Evolutionary conservation across 176 grass and related monocot species (phyloP).

Genomic region (Poa pratensis): DNA sequence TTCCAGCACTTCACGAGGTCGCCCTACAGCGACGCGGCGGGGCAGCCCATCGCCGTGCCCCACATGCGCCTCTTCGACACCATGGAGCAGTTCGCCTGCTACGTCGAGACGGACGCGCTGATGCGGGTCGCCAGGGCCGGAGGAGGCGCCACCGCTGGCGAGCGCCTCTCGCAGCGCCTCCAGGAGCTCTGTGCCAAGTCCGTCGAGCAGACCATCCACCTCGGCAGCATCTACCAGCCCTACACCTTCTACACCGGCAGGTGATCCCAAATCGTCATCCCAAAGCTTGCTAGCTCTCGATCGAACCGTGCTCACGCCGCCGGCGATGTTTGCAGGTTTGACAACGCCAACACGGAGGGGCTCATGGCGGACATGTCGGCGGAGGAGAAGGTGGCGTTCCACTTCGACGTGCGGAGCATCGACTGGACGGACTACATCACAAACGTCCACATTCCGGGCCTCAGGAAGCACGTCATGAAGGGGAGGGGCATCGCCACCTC

Average conservation of each 20-base stretch:
- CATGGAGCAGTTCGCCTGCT: slow-evolving; percentile 78
- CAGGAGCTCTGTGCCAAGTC: slow-evolving; percentile 66
- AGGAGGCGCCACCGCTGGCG: not conserved
- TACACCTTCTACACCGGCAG: slow-evolving; percentile 95
- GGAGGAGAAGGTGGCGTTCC: slow-evolving; percentile 66
- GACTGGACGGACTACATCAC: slow-evolving; percentile 90
- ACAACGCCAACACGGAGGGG: slow-evolving; percentile 66
- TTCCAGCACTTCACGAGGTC: slow-evolving; percentile 74
- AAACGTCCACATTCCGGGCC: slow-evolving; percentile 86
- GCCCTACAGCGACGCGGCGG: slow-evolving; percentile 65
- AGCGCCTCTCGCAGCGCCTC: slow-evolving; percentile 45
- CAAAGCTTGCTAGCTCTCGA: not conserved
- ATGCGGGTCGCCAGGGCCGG: slow-evolving; percentile 42
- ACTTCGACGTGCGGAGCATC: slow-evolving; percentile 77
- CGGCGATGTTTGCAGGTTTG: slow-evolving; percentile 53
- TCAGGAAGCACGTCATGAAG: slow-evolving; percentile 89
- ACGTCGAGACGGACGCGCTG: slow-evolving; percentile 64
- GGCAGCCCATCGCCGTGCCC: slow-evolving; percentile 64
- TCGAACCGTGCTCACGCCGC: not conserved
- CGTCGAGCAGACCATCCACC: slow-evolving; percentile 76
- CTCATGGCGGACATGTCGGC: slow-evolving; percentile 73
- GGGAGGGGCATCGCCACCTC: slow-evolving; percentile 55
- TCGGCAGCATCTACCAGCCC: slow-evolving; percentile 86
- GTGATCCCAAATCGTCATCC: not conserved
- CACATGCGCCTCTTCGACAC: slow-evolving; percentile 68